phyloP scores from a whole-genome alignment of 176 grass and related monocot genomes.

The Calamus simplicifolius region DNA sequence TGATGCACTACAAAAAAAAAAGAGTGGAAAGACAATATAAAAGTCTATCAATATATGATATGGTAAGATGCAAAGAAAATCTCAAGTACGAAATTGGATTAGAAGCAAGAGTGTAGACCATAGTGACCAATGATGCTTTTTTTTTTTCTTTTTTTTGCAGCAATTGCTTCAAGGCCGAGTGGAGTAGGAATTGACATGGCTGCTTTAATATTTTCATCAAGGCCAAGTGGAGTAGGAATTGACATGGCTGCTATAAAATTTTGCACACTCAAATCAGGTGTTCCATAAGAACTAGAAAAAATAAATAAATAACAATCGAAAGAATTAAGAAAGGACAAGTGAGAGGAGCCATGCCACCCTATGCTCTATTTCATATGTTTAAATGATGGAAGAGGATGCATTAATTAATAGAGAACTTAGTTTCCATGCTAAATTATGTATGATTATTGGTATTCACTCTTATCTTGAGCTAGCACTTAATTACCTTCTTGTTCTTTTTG shows the following conservation, averaged over 20 bases:
- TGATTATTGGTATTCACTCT: constrained; percentile 96
- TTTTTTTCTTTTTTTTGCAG: too few species aligned
- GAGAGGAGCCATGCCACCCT: constrained; percentile 46
- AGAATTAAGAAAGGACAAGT: constrained; percentile 14
- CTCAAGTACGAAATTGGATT: not conserved
- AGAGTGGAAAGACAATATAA: not conserved
- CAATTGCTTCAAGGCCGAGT: too few species aligned
- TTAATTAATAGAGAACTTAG: constrained; percentile 44
- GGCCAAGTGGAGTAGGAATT: too few species aligned
- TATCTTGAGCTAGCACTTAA: not conserved
- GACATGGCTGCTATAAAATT: constrained; percentile 93
- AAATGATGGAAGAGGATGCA: constrained; percentile 55
- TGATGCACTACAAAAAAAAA: constrained; percentile 47
- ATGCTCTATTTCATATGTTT: constrained; percentile 83
- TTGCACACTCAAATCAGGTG: constrained; percentile 50
- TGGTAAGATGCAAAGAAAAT: not conserved
- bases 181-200: too few species aligned
- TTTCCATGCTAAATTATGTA: constrained; percentile 96
- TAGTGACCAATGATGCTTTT: too few species aligned
- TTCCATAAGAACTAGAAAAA: constrained; percentile 3
- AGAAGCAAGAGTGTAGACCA: constrained; percentile 15
- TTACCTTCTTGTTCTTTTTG: too few species aligned
- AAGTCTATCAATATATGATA: too few species aligned
- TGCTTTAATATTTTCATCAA: too few species aligned
- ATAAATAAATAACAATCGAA: constrained; percentile 1